These are phyloP conservation scores for Lodderomyces orthopsilosis DNA, from an alignment of 1,139 yeast genomes.

Conservation along the genomic window DNA sequence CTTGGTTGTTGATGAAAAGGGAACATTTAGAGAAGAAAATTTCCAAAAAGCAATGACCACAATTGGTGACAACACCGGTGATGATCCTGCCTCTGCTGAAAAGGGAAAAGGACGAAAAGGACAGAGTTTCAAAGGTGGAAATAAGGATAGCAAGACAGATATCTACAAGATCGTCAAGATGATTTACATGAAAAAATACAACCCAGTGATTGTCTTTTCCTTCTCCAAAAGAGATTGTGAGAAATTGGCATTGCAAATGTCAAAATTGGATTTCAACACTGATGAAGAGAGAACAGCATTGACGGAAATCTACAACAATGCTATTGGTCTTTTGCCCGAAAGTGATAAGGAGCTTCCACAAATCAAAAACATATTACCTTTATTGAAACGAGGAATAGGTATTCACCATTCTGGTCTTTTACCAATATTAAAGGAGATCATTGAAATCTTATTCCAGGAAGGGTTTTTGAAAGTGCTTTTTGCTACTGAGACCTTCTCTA, in stretches of 20 bases:
- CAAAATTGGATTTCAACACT: slow-evolving; percentile 87
- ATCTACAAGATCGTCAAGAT: slow-evolving; percentile 95
- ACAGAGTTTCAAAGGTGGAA: slow-evolving; percentile 87
- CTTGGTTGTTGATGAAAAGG: slow-evolving; percentile 95
- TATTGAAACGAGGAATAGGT: slow-evolving; percentile 92
- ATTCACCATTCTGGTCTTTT: slow-evolving; percentile 96
- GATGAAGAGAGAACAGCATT: slow-evolving; percentile 91
- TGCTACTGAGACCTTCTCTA: slow-evolving; percentile 97
- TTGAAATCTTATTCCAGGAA: slow-evolving; percentile 95
- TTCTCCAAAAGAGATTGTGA: slow-evolving; percentile 97
- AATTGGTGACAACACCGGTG: slow-evolving; percentile 77
- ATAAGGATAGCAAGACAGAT: slow-evolving; percentile 81
- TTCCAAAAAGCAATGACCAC: slow-evolving; percentile 98
- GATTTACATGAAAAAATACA: slow-evolving; percentile 94
- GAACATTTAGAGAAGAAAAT: slow-evolving; percentile 92
- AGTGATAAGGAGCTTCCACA: slow-evolving; percentile 91
- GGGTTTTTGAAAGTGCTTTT: slow-evolving; percentile 90
- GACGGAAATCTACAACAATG: slow-evolving; percentile 84
- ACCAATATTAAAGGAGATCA: slow-evolving; percentile 94
- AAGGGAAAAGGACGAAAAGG: slow-evolving; percentile 70
- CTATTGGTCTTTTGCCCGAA: slow-evolving; percentile 82
- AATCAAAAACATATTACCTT: slow-evolving; percentile 83
- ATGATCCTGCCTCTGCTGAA: slow-evolving; percentile 65
- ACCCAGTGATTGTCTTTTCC: slow-evolving; percentile 97
- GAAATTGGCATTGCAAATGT: slow-evolving; percentile 87